phyloP scores from a whole-genome alignment of 768 basidiomycete genomes.

The Tricholoma sp. region DNA sequence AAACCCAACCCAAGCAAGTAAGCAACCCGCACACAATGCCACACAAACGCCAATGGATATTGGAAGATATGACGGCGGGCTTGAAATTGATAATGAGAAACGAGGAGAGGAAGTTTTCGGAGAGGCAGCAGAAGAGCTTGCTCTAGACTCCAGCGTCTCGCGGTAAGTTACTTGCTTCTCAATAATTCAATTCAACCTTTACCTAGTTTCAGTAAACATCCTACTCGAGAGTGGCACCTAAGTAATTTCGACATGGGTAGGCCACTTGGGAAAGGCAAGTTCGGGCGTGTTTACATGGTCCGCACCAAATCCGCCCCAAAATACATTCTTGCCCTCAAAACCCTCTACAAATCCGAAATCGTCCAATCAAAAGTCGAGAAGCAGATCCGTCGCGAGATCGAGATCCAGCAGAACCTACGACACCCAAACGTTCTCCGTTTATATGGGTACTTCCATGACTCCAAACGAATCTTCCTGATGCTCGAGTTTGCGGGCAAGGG shows the following conservation, averaged over 20 bases:
- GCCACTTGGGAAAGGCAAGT: conserved; percentile 98
- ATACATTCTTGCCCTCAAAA: conserved; percentile 96
- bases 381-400: conserved; percentile 95
- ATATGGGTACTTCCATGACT: conserved; percentile 98
- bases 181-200: not conserved
- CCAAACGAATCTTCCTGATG: conserved; percentile 96
- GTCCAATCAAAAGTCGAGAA: conserved; percentile 90
- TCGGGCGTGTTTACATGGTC: conserved; percentile 98
- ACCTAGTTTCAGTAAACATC: conserved; percentile 41
- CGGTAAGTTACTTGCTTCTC: conserved; percentile 35
- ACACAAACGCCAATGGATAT: conserved; percentile 56
- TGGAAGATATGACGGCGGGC: conserved; percentile 92
- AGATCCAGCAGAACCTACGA: conserved; percentile 94
- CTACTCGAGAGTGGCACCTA: conserved; percentile 82
- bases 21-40: conserved; percentile 18
- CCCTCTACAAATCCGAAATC: conserved; percentile 95
- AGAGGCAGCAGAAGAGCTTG: conserved; percentile 75
- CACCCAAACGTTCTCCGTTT: conserved; percentile 93
- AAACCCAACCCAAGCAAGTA: conserved; percentile 25
- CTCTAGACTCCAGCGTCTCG: conserved; percentile 77
- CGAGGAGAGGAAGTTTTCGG: conserved; percentile 70
- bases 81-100: conserved; percentile 86
- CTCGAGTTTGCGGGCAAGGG: conserved; percentile 97
- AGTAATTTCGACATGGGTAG: conserved; percentile 91
- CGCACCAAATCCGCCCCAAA: conserved; percentile 83